Base-by-base conservation (phyloP, 2,329 filamentous ascomycete genomes). In the Triangularia setosa region DNA sequence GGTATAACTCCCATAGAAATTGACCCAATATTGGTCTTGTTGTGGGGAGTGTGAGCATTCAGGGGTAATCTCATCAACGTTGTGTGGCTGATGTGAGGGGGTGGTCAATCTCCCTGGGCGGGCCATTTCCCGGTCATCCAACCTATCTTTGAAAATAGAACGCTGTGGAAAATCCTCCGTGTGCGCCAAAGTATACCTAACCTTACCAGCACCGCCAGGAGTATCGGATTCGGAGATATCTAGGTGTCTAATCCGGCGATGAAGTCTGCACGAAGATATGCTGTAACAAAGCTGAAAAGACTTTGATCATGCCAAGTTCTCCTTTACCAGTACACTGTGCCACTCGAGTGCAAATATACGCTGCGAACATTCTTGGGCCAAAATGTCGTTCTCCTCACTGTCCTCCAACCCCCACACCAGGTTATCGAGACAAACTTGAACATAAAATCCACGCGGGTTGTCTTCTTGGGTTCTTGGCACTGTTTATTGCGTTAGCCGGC, bases 361-460 rank as follows among this genome's bases (percentile, higher is more conserved):
- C 11, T 44, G 24, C 8, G 11, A 25, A 25, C 58, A 60, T 8
- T 24, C 58, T 12, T 59, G 18, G 23, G 57, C 40, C 35, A 23
- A 21, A 0, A 61, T n/a, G 52, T 64, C 63, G 23, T 57, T 61
- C 40, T 61, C 30, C 16, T 55, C 65, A 16, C 18, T 11, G 24
- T 67, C 54, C 1, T 40, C 33, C 18, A 16, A 35, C 0, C 56
- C 52, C 11, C 58, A 30, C 1, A 52, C 52, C 54, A 79, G 70
- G 4, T 58, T 48, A 0, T 18, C 9, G 9, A 78, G 65, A 1
- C 27, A 56, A 72, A 79, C 7, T 62, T 66, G 62, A 9, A 66
- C 60, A 9, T 79, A 65, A 23, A 80, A 75, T 4, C 74, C 76
- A 4, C 71, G 68, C 0, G 75, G 71, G 0, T 44, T 58, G 1